These are phyloP conservation scores for Agrocybe praecox DNA, from an alignment of 768 basidiomycete species.

Conservation along the genomic window DNA sequence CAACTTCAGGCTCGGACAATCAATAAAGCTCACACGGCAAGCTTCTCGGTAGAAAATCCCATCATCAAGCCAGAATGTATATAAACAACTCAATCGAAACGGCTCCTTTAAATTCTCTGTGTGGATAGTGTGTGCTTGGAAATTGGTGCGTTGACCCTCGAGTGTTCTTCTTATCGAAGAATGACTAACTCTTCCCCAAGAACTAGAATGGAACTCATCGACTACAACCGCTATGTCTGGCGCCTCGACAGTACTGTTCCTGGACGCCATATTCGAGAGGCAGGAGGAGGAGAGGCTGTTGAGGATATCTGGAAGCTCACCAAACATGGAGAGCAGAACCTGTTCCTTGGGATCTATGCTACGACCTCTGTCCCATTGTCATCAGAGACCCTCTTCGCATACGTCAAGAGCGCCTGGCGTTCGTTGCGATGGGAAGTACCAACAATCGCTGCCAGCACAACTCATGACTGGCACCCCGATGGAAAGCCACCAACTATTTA, in stretches of 20 bases:
- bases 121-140: too few relatives aligned
- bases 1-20: background rate
- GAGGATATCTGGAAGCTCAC: conserved; percentile 23
- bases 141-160: too few relatives aligned
- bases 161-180: too few relatives aligned
- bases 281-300: conserved; percentile 20
- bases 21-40: background rate
- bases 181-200: background rate
- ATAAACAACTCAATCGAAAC: background rate
- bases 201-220: conserved; percentile 4
- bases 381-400: conserved; percentile 3
- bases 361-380: conserved; percentile 2
- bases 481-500: conserved; percentile 12
- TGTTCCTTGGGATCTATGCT: conserved; percentile 18
- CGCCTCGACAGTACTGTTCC: conserved; percentile 13
- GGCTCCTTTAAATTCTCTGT: background rate
- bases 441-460: conserved; percentile 14
- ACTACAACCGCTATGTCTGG: conserved; percentile 17
- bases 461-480: conserved; percentile 12
- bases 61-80: background rate
- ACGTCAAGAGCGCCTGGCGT: conserved; percentile 13
- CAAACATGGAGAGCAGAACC: conserved; percentile 22
- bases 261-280: conserved; percentile 17
- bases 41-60: background rate
- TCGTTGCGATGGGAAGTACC: conserved; percentile 23